Base-by-base conservation (phyloP, 2,329 filamentous ascomycete species). In the Didymella exigua region DNA sequence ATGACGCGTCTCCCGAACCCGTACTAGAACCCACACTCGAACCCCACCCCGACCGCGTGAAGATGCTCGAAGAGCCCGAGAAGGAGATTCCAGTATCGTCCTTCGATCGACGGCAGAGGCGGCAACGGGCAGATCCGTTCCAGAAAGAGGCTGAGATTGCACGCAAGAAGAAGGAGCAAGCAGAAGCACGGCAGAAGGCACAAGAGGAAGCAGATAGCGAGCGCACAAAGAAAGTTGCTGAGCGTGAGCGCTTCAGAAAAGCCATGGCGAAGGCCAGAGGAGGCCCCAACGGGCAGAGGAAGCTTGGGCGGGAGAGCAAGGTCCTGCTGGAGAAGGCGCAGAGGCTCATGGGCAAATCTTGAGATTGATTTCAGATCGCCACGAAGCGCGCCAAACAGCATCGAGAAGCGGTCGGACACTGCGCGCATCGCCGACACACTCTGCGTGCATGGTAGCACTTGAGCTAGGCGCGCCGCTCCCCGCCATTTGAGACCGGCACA, bases 301-400 rank as follows among this genome's bases (percentile, higher is more conserved):
- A 91, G 77, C 75, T 96, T 42, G 92, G 92, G 1, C 82, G 90
- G 57, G 91, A 96, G 79, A 93, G 91, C 66, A 83, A 82, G 29
- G 81, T 93, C 31, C 67, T 96, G 65, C 77, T 96, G 51, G 89
- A 91, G 68, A 90, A 88, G 76, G 88, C 93, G 29, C 88, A 88
- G 80, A 86, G 81, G 71, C 79, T 96, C 75, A 84, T 95, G 55
- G 69, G 68, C 36, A 71, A 68, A 40, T 61, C 64, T 5, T 68
- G 65, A 68, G 4, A 24, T 24, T 6, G 5, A 33, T 1, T 23
- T 4, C 13, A 14, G 9, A 26, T 18, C 24, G 13, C 21, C 10
- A 30, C 29, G 33, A 14, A 18, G 24, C 29, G n/a, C 33, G 16
- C 29, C 14, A 42, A 30, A 38, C 13, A 19, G 29, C 14, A 36